These are phyloP conservation scores for Brettanomyces naardenensis DNA, from an alignment of 805 yeast genomes.

Conservation along the genomic window DNA sequence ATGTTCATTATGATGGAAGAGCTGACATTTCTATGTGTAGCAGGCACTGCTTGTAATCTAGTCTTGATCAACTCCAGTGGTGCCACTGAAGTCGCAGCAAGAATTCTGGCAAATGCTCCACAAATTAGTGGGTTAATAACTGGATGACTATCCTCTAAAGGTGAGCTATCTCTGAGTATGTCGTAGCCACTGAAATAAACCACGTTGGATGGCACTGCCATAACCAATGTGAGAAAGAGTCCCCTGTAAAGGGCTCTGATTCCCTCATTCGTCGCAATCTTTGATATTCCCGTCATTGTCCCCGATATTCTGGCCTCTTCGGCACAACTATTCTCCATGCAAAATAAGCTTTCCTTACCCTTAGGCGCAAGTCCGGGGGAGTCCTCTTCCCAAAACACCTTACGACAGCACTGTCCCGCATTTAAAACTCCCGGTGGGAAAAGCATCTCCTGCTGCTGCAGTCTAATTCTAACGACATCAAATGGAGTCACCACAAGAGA, in stretches of 20 bases:
- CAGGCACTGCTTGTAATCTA: constrained; percentile 81
- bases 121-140: constrained; percentile 68
- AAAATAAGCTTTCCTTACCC: constrained; percentile 23
- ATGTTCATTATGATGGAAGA: constrained; percentile 37
- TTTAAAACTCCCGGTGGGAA: constrained; percentile 29
- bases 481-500: constrained; percentile 72
- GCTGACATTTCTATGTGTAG: constrained; percentile 21
- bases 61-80: constrained; percentile 88
- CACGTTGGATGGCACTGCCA: constrained; percentile 91
- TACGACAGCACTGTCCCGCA: constrained; percentile 28
- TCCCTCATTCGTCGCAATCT: constrained; percentile 71
- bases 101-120: constrained; percentile 74
- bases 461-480: constrained; percentile 69
- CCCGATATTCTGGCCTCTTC: constrained; percentile 42
- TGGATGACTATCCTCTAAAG: constrained; percentile 31
- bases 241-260: constrained; percentile 81
- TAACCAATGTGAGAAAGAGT: constrained; percentile 65
- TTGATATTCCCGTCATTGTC: constrained; percentile 64
- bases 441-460: constrained; percentile 68
- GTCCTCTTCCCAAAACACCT: constrained; percentile 27
- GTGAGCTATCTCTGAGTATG: constrained; percentile 67
- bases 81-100: constrained; percentile 79
- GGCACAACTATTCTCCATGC: constrained; percentile 34
- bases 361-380: constrained; percentile 4
- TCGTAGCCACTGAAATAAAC: constrained; percentile 95